Conservation (phyloP, 495 filamentous ascomycete species). For the Aspergillus diversus region DNA sequence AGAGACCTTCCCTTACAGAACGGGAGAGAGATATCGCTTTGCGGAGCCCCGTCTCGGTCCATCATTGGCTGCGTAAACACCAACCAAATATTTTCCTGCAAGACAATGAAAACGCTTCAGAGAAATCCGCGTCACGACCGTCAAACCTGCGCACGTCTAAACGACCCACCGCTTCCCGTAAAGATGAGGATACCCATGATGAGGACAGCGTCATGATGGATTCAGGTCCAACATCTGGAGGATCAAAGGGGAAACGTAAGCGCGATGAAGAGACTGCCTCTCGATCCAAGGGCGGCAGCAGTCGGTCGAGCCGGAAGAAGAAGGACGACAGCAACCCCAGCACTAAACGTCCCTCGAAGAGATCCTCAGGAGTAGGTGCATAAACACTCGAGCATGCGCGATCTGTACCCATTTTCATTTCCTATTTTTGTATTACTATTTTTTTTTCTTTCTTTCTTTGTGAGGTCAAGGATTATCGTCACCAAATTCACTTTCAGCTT, state of each 20-base stretch:
- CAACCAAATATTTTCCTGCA: constrained; percentile 84
- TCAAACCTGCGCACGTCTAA: constrained; percentile 44
- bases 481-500: neutral
- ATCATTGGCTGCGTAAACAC: constrained; percentile 86
- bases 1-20: constrained; percentile 46
- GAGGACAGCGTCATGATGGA: constrained; percentile 54
- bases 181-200: constrained; percentile 56
- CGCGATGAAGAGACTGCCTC: constrained; percentile 72
- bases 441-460: neutral
- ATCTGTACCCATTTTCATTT: constrained; percentile 12
- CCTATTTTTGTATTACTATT: constrained; percentile 2
- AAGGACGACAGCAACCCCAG: constrained; percentile 49
- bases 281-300: constrained; percentile 68
- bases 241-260: constrained; percentile 56
- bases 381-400: constrained; percentile 10
- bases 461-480: neutral
- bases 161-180: constrained; percentile 42
- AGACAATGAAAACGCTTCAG: constrained; percentile 69
- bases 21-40: constrained; percentile 63
- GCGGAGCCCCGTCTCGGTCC: constrained; percentile 81
- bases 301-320: constrained; percentile 67
- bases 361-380: constrained; percentile 29
- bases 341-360: constrained; percentile 41
- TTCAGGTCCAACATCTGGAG: constrained; percentile 38
- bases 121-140: constrained; percentile 57